Evolutionary conservation across 805 yeast species (phyloP), one percentile per base, ranked within the genome.

Genomic region (Saturnispora saitoi): DNA sequence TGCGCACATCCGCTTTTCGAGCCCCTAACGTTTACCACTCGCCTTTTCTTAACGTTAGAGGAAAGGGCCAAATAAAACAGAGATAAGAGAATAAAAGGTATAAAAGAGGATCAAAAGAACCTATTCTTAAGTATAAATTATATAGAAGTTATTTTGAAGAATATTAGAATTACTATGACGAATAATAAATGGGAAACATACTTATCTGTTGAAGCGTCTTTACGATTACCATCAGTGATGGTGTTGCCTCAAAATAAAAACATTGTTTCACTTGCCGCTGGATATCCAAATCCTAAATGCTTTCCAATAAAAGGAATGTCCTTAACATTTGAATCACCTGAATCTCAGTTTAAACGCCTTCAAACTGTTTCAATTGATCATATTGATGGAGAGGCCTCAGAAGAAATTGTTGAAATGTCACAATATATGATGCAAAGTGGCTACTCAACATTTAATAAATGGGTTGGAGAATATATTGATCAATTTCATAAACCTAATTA

Each of bases 351-450:
- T 53, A 49, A 54, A 24, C 14, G 44, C 4, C 32, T 45, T 4
- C 61, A 70, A 32, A 73, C 75, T 1, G 65, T 68, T 32, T 69
- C 70, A 7, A 68, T 72, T 11, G 58, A 50, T 2, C 48, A 55
- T 11, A 51, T 53, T 5, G 52, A 54, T 15, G 56, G 52, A 32
- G 53, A 39, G 4, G 48, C 51, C 14, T 43, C 48, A n/a, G 55
- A 53, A 20, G 48, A 68, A 48, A 63, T 77, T 51, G 65, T 76
- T 32, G 67, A 76, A 50, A 68, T 78, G 4, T 69, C 76, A 54
- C 81, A 77, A 58, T 77, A 77, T 56, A 76, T 78, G 15, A 58
- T 57, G 49, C 72, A 76, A 36, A 72, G 70, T 48, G 82, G 82
- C 34, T 71, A 70, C 20, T 57, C 69, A 1, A 74, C 68, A 49